These are phyloP conservation scores for Aegle marmelos DNA, from an alignment of 345 rosid species.

Conservation along the genomic window DNA sequence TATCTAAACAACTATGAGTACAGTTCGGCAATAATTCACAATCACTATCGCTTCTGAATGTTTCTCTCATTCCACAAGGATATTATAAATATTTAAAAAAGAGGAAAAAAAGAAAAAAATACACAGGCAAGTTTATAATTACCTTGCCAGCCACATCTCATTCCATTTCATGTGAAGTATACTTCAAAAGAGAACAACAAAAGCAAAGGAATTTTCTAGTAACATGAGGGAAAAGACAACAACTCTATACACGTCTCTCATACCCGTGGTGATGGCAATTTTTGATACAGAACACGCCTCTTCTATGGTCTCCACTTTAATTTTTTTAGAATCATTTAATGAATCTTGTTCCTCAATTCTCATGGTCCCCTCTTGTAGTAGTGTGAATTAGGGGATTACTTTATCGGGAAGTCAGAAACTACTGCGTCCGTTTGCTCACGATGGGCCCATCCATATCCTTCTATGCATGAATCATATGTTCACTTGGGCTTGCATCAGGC, in stretches of 20 bases:
- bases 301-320: not conserved
- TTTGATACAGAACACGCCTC: not conserved
- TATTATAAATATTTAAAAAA: not conserved
- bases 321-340: not conserved
- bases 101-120: too few species aligned
- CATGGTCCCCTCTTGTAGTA: not conserved
- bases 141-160: not conserved
- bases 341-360: not conserved
- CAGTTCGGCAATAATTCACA: not conserved
- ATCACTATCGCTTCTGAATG: not conserved
- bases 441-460: not conserved
- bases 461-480: not conserved
- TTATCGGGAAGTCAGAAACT: not conserved
- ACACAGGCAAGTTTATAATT: not conserved
- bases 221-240: not conserved
- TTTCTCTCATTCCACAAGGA: not conserved
- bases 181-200: not conserved
- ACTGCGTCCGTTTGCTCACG: not conserved
- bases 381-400: not conserved
- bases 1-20: not conserved
- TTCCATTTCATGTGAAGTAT: slow-evolving; percentile 9
- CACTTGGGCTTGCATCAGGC: not conserved
- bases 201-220: not conserved
- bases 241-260: slow-evolving; percentile 9
- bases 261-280: not conserved